A percentile compares a stretch with the other conserved stretches of the same genome.
phyloP scores from a whole-genome alignment of 177 flowering plant genomes.

The Vitis hybrid region DNA sequence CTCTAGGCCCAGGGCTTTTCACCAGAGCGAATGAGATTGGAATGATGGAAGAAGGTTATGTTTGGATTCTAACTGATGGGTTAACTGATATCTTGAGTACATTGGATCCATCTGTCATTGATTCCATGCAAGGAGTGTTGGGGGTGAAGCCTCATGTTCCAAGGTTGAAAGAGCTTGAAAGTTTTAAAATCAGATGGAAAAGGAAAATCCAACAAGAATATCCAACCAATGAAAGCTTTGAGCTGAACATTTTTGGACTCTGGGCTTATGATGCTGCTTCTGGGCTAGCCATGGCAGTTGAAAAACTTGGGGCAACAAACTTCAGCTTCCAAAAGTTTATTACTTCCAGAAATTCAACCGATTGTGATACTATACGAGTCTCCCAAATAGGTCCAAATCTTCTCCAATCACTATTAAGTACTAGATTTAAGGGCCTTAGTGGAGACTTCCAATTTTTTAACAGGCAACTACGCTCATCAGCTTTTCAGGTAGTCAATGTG shows the following conservation, averaged over 20 bases:
- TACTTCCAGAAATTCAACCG: not conserved
- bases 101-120: not conserved
- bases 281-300: too few species aligned
- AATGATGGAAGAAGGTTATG: conserved; percentile 22
- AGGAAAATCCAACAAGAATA: too few species aligned
- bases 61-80: conserved; percentile 22
- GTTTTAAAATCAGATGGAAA: too few species aligned
- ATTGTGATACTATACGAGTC: conserved; percentile 25
- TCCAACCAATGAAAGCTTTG: not conserved
- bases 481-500: conserved; percentile 32
- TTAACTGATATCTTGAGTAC: conserved; percentile 1
- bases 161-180: too few species aligned
- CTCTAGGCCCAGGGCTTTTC: conserved; percentile 10
- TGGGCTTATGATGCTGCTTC: too few species aligned
- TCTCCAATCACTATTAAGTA: conserved; percentile 6
- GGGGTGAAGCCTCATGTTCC: too few species aligned
- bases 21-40: conserved; percentile 11
- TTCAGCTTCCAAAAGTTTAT: conserved; percentile 5
- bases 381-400: conserved; percentile 28
- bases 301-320: not conserved
- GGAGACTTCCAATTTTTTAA: conserved; percentile 24
- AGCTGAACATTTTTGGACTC: too few species aligned
- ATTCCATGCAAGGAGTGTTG: conserved; percentile 28
- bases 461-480: conserved; percentile 29
- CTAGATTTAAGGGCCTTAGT: conserved; percentile 29